A percentile compares a stretch with the other conserved stretches of the same genome.
Evolutionary conservation across 169 alveolate species (phyloP).

Genomic region (Plasmodium reichenowi): DNA sequence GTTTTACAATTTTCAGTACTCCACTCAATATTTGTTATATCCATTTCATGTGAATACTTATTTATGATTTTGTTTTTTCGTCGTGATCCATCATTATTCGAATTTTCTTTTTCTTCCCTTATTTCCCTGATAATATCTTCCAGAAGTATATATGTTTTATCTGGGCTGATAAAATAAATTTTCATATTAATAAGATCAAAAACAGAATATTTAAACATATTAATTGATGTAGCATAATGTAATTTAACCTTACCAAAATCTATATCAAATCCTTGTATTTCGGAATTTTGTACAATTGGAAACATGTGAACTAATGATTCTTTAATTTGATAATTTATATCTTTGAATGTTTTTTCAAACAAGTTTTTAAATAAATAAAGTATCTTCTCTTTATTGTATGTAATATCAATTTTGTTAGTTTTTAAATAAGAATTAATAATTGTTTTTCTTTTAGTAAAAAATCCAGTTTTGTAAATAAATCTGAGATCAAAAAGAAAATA

Average conservation of each 20-base stretch:
- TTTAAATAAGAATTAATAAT: constrained; percentile 50
- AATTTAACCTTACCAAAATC: constrained; percentile 49
- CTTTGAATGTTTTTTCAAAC: constrained; percentile 34
- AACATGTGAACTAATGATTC: constrained; percentile 25
- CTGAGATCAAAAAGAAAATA: constrained; percentile 13
- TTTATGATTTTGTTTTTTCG: background rate
- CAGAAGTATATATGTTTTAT: constrained; percentile 23
- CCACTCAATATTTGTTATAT: background rate
- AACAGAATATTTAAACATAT: constrained; percentile 48
- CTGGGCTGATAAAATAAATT: constrained; percentile 63
- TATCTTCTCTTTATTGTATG: constrained; percentile 20
- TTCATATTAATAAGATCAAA: constrained; percentile 40
- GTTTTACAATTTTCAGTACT: background rate
- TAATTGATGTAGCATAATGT: constrained; percentile 42
- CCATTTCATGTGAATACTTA: background rate
- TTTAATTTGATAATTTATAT: constrained; percentile 36
- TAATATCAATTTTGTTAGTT: constrained; percentile 28
- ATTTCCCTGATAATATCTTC: constrained; percentile 45
- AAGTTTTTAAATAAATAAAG: constrained; percentile 27
- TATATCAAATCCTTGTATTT: constrained; percentile 37
- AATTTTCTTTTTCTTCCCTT: constrained; percentile 16
- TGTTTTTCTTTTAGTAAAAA: constrained; percentile 21
- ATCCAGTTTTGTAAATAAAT: constrained; percentile 47
- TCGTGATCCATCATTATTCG: background rate
- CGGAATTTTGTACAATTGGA: constrained; percentile 17